Conservation (phyloP, 176 grass and related monocot genomes). For the Otatea glauca region DNA sequence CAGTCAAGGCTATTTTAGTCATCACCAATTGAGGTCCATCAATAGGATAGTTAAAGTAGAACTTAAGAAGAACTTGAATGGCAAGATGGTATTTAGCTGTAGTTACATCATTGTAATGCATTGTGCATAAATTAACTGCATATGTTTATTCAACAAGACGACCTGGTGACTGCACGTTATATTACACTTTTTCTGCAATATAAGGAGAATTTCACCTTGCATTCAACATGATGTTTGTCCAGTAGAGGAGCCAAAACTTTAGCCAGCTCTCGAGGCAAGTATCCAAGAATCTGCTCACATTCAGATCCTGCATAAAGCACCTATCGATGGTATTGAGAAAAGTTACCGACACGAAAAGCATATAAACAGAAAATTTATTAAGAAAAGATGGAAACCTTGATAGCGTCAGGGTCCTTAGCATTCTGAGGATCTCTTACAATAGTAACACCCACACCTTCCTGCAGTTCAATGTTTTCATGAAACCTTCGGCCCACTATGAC, state of each 20-base stretch:
- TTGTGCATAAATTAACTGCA: not conserved
- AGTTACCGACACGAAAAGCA: constrained; percentile 1
- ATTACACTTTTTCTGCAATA: constrained; percentile 15
- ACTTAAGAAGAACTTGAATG: not conserved
- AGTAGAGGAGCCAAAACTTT: constrained; percentile 81
- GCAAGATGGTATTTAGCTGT: not conserved
- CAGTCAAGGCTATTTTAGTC: constrained; percentile 3
- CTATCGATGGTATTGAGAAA: constrained; percentile 55
- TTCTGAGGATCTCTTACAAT: constrained; percentile 72
- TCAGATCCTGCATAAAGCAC: constrained; percentile 68
- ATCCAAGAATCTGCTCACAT: constrained; percentile 60
- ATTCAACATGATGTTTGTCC: constrained; percentile 66
- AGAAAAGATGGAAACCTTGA: constrained; percentile 67
- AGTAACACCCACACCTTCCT: constrained; percentile 56
- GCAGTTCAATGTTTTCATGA: constrained; percentile 62
- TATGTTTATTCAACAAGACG: constrained; percentile 17
- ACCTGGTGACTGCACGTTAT: not conserved
- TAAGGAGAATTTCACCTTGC: constrained; percentile 59
- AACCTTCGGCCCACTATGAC: constrained; percentile 82
- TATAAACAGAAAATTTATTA: constrained; percentile 18
- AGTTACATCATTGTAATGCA: not conserved
- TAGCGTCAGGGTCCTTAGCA: constrained; percentile 75
- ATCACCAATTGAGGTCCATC: constrained; percentile 1
- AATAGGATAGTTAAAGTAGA: constrained; percentile 3
- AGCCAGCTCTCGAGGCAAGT: constrained; percentile 80